phyloP scores from a whole-genome alignment of 2,329 filamentous ascomycete genomes.

The Diaporthe citrichinensis region DNA sequence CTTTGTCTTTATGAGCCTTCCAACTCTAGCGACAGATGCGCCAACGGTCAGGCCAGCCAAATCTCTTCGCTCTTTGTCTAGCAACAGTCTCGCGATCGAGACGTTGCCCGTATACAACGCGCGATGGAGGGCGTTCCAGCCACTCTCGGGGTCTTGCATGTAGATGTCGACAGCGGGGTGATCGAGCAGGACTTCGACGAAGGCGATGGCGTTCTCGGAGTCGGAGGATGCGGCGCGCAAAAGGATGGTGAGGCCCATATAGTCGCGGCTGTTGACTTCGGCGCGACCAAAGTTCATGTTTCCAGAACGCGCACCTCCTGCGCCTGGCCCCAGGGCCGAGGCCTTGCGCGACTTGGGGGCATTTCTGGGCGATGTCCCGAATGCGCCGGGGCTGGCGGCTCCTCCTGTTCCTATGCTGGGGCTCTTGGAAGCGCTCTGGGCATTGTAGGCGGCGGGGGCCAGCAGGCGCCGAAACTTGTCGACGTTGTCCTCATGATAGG shows the following conservation, averaged over 20 bases:
- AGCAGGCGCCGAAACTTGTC: constrained; percentile 92
- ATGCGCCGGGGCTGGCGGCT: constrained; percentile 53
- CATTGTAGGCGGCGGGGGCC: constrained; percentile 75
- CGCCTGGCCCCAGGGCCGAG: constrained; percentile 63
- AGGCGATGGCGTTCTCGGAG: constrained; percentile 76
- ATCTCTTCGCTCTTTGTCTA: constrained; percentile 82
- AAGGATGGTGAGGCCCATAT: constrained; percentile 84
- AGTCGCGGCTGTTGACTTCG: constrained; percentile 89
- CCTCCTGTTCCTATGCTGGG: constrained; percentile 58
- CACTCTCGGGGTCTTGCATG: constrained; percentile 88
- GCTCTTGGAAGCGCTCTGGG: constrained; percentile 69
- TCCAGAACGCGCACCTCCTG: constrained; percentile 61
- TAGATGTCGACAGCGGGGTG: constrained; percentile 90
- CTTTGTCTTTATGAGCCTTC: constrained; percentile 91
- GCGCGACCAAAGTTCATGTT: constrained; percentile 62
- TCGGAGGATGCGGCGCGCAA: constrained; percentile 87
- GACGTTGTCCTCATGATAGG: constrained; percentile 97
- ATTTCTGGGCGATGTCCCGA: constrained; percentile 65
- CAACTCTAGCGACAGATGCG: constrained; percentile 72
- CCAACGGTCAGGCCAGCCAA: constrained; percentile 71
- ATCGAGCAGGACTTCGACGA: constrained; percentile 84
- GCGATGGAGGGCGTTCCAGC: constrained; percentile 95
- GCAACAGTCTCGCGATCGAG: constrained; percentile 84
- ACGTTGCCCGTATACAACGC: constrained; percentile 93
- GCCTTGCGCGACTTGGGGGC: constrained; percentile 65